Evolutionary conservation across 768 basidiomycete genomes (phyloP), one percentile per base, ranked within the genome.

Genomic region (Lactarius hatsudake): DNA sequence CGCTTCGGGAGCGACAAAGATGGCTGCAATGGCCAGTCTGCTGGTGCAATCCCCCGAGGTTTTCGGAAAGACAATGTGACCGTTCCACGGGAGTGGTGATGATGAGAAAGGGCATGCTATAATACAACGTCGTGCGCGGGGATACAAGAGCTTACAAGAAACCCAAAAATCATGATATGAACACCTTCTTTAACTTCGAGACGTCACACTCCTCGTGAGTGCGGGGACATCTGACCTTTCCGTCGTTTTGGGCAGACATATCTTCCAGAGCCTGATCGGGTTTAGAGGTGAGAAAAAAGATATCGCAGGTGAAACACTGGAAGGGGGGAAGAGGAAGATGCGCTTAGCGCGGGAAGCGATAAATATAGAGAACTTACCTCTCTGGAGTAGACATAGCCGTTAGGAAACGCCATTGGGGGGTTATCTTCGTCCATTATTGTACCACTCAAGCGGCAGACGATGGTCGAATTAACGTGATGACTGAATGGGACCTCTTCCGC

Each of bases 341-440:
- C 13, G 53, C 26, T 18, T 26, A 4, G 30, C 13, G 10, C 13
- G 40, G 42, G 28, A 61, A 30, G 57, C 63, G 12, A 30, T 34
- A 20, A 34, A 40, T 36, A 40, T 17, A 10, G n/a, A 34, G 78
- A 26, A 51, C 87, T 65, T 72, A 92, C 96, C 83, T 95, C 92
- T 76, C 86, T 81, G n/a, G 94, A 96, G 76, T 98, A 98, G 45
- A 98, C 96, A 72, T 89, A 83, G 20, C 96, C 96, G 69, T 93
- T 87, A 2, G 94, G 91, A 71, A 97, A 93, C 15, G 87, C 90
- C 88, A 97, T 85, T 0, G 96, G 94, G 82, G 90, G 88, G 72
- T 96, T 96, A 74, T 94, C 88, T 70, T 88, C 95, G 72, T 97
- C 91, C 90, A 98, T 96, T 64, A 98, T 95, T 75, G 89, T 88